Evolutionary conservation across 2,329 filamentous ascomycete genomes (phyloP), one percentile per base, ranked within the genome.

Genomic region (Xylaria sp.): DNA sequence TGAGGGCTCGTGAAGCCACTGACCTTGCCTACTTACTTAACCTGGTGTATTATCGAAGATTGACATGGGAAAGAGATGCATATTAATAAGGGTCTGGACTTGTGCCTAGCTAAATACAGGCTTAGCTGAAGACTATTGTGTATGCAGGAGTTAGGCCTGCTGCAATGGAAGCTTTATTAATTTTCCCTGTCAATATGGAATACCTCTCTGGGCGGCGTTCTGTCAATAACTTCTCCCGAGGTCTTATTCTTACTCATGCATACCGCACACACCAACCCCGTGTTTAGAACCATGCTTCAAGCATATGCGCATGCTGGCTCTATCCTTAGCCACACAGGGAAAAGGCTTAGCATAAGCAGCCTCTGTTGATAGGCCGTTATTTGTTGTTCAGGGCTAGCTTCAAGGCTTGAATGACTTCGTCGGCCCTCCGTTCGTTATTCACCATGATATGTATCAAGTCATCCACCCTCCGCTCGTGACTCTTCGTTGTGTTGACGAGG

Each of bases 361-460:
- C 5, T 26, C 24, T 26, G 24, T 11, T 26, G 6, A 26, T 26
- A 26, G 16, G 11, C 29, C 18, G 18, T 47, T 13, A 47, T 18
- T 26, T 47, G 18, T 39, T 39, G 18, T 47, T 47, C 29, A 47
- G 17, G 34, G 44, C 5, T 21, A 22, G 29, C 34, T 47, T 47
- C 29, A 47, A 17, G 34, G 44, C 5, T 21, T 39, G 29, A n/a
- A 47, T 47, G 34, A 47, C 24, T 38, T 47, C 44, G 16, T 47
- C 29, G 3, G 44, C 29, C 44, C 44, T 47, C 16, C 19, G 29
- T 20, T 47, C 29, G 34, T 47, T 47, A 17, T 24, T 47, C 20
- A 39, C 39, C 44, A 47, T 47, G 18, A 47, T 39, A 9, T 24
- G 22, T 16, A 47, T 26, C 17, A 47, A 18, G 34, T 47, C 44